Percentiles rank a stretch among this genome's conserved stretches.
Conservation (phyloP, 139 green algal species). For the Ettlia oleoabundans region DNA sequence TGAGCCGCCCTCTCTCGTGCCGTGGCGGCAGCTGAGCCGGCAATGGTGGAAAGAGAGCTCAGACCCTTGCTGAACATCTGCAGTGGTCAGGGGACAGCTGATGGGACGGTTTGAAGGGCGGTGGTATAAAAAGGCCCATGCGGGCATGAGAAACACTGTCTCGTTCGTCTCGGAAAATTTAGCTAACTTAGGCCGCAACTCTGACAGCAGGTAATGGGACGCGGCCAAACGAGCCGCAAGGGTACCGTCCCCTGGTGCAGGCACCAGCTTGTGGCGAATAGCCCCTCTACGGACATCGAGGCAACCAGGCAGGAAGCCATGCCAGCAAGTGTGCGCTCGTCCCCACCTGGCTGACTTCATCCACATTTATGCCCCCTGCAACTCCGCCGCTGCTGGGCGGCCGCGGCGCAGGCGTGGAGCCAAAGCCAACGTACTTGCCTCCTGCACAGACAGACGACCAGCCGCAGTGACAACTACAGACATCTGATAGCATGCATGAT, state of each 20-base stretch:
- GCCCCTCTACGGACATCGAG: no score
- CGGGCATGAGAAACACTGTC: no score
- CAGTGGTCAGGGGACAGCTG: not conserved
- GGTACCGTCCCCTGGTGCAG: no score
- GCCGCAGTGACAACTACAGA: no score
- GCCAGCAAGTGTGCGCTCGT: no score
- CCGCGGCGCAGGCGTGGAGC: slow-evolving; percentile 61
- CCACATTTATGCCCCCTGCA: not conserved
- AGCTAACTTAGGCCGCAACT: no score
- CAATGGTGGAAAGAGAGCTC: slow-evolving; percentile 47
- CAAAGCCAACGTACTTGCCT: slow-evolving; percentile 99
- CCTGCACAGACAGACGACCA: no score
- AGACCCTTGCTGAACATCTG: slow-evolving; percentile 73
- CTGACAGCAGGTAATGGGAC: no score
- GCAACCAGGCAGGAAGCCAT: no score
- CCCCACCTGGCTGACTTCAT: slow-evolving; percentile 22
- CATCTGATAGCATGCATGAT: not conserved
- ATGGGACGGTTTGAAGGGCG: not conserved
- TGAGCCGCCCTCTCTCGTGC: slow-evolving; percentile 11
- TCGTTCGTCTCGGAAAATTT: no score
- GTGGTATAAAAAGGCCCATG: not conserved
- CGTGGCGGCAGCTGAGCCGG: slow-evolving; percentile 34
- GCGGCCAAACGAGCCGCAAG: no score
- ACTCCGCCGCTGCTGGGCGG: not conserved
- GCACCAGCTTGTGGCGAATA: no score